Conservation (phyloP, 2,329 filamentous ascomycete genomes). For the Tolypocladium cylindrosporum region DNA sequence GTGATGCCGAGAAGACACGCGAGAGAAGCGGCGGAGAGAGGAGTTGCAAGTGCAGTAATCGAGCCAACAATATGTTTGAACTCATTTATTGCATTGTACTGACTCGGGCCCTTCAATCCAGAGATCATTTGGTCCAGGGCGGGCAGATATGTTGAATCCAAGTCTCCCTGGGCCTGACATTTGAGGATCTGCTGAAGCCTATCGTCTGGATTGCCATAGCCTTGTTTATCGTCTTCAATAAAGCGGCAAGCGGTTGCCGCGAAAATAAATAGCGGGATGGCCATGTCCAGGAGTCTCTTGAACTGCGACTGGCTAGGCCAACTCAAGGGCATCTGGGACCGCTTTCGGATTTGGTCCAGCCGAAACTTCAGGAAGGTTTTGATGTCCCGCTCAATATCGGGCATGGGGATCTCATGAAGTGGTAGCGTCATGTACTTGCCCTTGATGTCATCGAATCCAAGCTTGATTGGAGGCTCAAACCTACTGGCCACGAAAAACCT, state of each 20-base stretch:
- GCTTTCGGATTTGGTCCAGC: neutral
- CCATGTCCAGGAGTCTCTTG: conserved; percentile 1
- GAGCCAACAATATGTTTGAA: conserved; percentile 20
- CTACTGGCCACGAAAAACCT: conserved; percentile 28
- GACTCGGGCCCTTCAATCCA: neutral
- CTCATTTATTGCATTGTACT: conserved; percentile 6
- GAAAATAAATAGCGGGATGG: conserved; percentile 10
- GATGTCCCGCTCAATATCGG: conserved; percentile 17
- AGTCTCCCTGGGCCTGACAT: neutral
- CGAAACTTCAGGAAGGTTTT: neutral
- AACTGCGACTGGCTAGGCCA: neutral
- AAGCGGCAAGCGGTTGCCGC: conserved; percentile 11
- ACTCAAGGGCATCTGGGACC: neutral
- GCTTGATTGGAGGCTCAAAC: conserved; percentile 20
- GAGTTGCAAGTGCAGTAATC: conserved; percentile 17
- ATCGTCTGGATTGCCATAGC: conserved; percentile 6
- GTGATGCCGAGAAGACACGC: conserved; percentile 14
- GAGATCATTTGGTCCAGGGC: conserved; percentile 7
- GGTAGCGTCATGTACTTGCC: neutral
- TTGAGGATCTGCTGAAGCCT: conserved; percentile 13
- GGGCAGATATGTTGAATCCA: conserved; percentile 9
- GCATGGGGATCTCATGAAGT: neutral
- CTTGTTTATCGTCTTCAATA: conserved; percentile 6
- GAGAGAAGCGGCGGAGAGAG: conserved; percentile 18
- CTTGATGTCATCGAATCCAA: conserved; percentile 15